Evolutionary conservation across 2,329 filamentous ascomycete genomes (phyloP).

Genomic region (Pestalotiopsis sp.): DNA sequence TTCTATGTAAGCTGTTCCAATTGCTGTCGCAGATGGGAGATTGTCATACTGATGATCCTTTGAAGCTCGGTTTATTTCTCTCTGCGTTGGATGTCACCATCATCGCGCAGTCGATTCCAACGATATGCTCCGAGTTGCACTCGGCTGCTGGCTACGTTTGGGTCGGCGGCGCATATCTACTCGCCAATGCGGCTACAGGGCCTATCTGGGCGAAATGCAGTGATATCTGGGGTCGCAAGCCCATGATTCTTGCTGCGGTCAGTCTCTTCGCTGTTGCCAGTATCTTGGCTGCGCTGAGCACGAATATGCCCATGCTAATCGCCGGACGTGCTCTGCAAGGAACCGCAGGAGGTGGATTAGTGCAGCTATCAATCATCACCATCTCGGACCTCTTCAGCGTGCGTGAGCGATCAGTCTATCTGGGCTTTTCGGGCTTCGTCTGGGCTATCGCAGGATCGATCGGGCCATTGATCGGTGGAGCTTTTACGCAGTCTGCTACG

Average conservation of each 20-base stretch:
- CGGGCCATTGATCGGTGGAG: constrained; percentile 27
- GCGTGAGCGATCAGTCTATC: constrained; percentile 24
- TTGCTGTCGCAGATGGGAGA: not conserved
- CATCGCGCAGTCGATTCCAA: constrained; percentile 51
- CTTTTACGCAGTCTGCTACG: constrained; percentile 20
- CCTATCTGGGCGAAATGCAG: constrained; percentile 60
- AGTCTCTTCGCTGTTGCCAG: constrained; percentile 39
- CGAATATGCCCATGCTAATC: constrained; percentile 40
- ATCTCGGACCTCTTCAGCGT: constrained; percentile 41
- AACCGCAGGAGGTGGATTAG: constrained; percentile 36
- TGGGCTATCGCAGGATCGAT: constrained; percentile 43
- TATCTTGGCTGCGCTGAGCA: constrained; percentile 35
- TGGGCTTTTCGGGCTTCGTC: constrained; percentile 44
- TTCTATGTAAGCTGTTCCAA: not conserved
- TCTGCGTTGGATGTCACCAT: constrained; percentile 41
- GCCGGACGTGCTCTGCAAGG: constrained; percentile 35
- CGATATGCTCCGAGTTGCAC: constrained; percentile 49
- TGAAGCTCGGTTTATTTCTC: constrained; percentile 11
- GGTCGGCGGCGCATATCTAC: constrained; percentile 67
- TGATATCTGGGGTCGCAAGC: constrained; percentile 46
- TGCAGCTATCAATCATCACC: constrained; percentile 38
- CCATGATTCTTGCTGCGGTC: constrained; percentile 35
- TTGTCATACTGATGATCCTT: not conserved
- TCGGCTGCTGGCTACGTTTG: constrained; percentile 62
- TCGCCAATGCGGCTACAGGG: constrained; percentile 59